Percentiles rank a stretch among this genome's conserved stretches.
Conservation (phyloP, 371 early-diverging fungal genomes). For the Mucor mucedo region DNA sequence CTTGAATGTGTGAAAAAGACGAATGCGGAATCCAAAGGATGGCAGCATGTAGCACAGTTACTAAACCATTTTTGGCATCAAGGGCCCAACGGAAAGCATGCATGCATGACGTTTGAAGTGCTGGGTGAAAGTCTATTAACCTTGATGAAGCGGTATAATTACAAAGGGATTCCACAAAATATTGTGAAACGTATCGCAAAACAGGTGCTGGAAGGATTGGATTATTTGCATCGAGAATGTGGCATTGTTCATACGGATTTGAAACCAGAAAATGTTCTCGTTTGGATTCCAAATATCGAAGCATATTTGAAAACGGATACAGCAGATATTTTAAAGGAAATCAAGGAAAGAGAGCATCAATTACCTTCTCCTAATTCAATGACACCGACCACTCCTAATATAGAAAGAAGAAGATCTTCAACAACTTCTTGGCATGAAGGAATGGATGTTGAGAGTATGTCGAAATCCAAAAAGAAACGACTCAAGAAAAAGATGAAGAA, state of each 20-base stretch:
- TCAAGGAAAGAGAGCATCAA: constrained; percentile 9
- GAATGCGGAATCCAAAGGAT: constrained; percentile 62
- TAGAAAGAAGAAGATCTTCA: background rate
- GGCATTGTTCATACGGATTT: constrained; percentile 98
- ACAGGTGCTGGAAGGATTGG: constrained; percentile 90
- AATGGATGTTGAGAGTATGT: constrained; percentile 26
- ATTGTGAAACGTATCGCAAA: constrained; percentile 88
- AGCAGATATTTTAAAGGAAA: constrained; percentile 22
- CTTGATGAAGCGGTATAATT: constrained; percentile 74
- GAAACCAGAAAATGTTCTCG: constrained; percentile 96
- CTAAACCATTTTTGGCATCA: constrained; percentile 87
- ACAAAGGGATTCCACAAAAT: constrained; percentile 77
- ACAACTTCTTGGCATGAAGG: constrained; percentile 11
- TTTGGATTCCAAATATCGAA: constrained; percentile 86
- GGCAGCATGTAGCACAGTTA: constrained; percentile 80
- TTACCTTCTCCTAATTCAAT: background rate
- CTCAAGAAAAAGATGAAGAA: constrained; percentile 40
- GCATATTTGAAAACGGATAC: constrained; percentile 32
- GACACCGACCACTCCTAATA: background rate
- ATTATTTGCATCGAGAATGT: constrained; percentile 94
- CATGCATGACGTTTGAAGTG: constrained; percentile 97
- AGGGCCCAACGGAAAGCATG: constrained; percentile 93
- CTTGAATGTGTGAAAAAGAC: constrained; percentile 75
- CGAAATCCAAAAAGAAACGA: constrained; percentile 45
- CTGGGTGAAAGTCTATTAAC: constrained; percentile 93